Percentiles rank a stretch among this genome's conserved stretches.
Conservation (phyloP, 73 alveolate species). For the Stentor coeruleus region DNA sequence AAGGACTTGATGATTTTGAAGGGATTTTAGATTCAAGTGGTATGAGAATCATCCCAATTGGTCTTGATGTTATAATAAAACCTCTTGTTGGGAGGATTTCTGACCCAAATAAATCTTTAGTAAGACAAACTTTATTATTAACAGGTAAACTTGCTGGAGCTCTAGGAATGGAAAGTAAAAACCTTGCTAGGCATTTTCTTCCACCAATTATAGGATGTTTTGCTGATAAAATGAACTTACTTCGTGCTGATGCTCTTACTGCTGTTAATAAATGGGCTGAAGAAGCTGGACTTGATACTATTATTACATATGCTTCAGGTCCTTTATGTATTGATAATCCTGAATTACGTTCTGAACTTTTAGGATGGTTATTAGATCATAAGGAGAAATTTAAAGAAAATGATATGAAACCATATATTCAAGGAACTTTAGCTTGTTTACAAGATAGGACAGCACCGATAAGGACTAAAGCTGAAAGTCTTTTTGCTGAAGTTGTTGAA, state of each 20-base stretch:
- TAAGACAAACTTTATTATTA: slow-evolving; percentile 58
- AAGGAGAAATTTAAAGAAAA: slow-evolving; percentile 54
- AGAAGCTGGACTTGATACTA: slow-evolving; percentile 65
- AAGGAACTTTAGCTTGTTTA: slow-evolving; percentile 60
- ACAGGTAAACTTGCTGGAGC: slow-evolving; percentile 60
- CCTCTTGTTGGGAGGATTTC: slow-evolving; percentile 55
- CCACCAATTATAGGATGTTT: slow-evolving; percentile 61
- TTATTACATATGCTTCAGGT: slow-evolving; percentile 44
- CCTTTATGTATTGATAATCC: slow-evolving; percentile 64
- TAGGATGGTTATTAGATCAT: slow-evolving; percentile 61
- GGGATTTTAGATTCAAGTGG: slow-evolving; percentile 54
- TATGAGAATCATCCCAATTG: slow-evolving; percentile 74
- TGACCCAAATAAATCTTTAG: slow-evolving; percentile 80
- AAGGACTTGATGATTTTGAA: slow-evolving; percentile 60
- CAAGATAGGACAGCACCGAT: slow-evolving; percentile 70
- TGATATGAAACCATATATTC: slow-evolving; percentile 44
- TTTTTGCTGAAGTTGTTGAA: slow-evolving; percentile 53
- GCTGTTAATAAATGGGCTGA: slow-evolving; percentile 70
- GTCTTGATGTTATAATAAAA: slow-evolving; percentile 62
- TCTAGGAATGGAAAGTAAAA: slow-evolving; percentile 69
- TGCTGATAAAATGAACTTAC: slow-evolving; percentile 72
- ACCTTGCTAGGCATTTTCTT: slow-evolving; percentile 64
- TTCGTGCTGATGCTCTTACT: slow-evolving; percentile 64
- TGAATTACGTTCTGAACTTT: slow-evolving; percentile 67
- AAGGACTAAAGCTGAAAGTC: slow-evolving; percentile 69